Conservation (phyloP, 768 basidiomycete genomes). For the Tulasnella sp. region DNA sequence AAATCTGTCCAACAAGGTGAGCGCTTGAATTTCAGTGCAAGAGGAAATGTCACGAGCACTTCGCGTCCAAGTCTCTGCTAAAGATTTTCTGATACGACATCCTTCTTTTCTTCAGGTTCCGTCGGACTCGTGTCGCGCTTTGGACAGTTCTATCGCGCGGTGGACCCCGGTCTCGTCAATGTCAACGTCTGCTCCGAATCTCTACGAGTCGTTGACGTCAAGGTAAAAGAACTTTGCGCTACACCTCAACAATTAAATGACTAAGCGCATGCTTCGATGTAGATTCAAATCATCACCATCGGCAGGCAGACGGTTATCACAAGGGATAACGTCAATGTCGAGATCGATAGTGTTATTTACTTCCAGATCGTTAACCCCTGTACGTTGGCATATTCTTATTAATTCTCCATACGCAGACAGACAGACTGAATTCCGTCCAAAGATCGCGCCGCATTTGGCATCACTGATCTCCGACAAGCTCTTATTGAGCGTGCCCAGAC, state of each 20-base stretch:
- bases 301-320: constrained; percentile 70
- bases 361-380: constrained; percentile 42
- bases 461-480: constrained; percentile 78
- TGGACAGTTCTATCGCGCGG: constrained; percentile 89
- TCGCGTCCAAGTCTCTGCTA: constrained; percentile 14
- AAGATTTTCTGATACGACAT: no score
- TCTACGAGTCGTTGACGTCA: constrained; percentile 35
- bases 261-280: no score
- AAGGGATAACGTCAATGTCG: constrained; percentile 82
- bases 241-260: no score
- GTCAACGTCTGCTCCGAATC: constrained; percentile 92
- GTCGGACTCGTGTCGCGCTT: constrained; percentile 90
- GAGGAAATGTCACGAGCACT: background rate
- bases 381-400: no score
- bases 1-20: constrained; percentile 19
- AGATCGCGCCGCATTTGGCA: constrained; percentile 85
- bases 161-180: constrained; percentile 84
- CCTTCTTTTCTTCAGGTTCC: constrained; percentile 40
- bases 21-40: no score
- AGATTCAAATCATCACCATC: constrained; percentile 85
- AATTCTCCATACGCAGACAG: no score
- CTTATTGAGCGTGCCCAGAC: constrained; percentile 83
- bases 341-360: constrained; percentile 38
- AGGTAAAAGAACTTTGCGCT: no score
- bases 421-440: constrained; percentile 39